Percentiles rank a stretch among this genome's conserved stretches.
phyloP scores from a whole-genome alignment of 805 yeast species.

The Wickerhamiella australiensis region DNA sequence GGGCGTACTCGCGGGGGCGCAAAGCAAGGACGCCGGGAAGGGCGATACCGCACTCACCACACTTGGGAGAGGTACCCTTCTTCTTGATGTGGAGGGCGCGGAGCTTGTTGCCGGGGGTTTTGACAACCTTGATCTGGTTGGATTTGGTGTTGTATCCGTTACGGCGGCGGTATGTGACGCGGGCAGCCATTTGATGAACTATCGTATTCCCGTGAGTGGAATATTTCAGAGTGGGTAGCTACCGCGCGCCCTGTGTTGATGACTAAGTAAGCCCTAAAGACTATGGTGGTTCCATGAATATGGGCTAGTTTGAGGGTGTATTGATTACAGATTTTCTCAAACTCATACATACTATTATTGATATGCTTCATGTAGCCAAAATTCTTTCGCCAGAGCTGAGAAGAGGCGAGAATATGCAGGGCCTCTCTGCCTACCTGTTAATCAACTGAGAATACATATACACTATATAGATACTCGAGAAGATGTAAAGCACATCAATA shows the following conservation, averaged over 20 bases:
- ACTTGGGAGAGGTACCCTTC: slow-evolving; percentile 63
- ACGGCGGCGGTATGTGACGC: slow-evolving; percentile 99
- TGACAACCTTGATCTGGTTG: slow-evolving; percentile 98
- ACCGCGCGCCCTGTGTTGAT: slow-evolving; percentile 5
- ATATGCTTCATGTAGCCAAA: too few species aligned
- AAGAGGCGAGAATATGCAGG: too few species aligned
- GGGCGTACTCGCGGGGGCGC: slow-evolving; percentile 98
- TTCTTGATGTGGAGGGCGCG: slow-evolving; percentile 96
- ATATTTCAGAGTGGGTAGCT: slow-evolving; percentile 8
- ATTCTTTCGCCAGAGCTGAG: too few species aligned
- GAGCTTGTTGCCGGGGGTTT: slow-evolving; percentile 99
- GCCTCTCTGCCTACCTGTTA: too few species aligned
- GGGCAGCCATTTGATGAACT: slow-evolving; percentile 71
- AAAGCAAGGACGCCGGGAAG: slow-evolving; percentile 83
- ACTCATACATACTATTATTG: too few species aligned
- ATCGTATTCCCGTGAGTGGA: not conserved
- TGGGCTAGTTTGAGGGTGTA: too few species aligned
- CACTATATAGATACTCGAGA: too few species aligned
- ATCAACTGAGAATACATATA: too few species aligned
- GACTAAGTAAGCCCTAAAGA: not conserved
- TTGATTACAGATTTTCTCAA: too few species aligned
- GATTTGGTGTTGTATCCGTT: slow-evolving; percentile 99
- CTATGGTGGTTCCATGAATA: not conserved
- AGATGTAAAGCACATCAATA: too few species aligned
- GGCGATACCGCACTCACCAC: slow-evolving; percentile 51